Percentiles rank a stretch among this genome's conserved stretches.
These are phyloP conservation scores for Rubroboletus satanas DNA, from an alignment of 768 basidiomycete species.

Conservation along the genomic window DNA sequence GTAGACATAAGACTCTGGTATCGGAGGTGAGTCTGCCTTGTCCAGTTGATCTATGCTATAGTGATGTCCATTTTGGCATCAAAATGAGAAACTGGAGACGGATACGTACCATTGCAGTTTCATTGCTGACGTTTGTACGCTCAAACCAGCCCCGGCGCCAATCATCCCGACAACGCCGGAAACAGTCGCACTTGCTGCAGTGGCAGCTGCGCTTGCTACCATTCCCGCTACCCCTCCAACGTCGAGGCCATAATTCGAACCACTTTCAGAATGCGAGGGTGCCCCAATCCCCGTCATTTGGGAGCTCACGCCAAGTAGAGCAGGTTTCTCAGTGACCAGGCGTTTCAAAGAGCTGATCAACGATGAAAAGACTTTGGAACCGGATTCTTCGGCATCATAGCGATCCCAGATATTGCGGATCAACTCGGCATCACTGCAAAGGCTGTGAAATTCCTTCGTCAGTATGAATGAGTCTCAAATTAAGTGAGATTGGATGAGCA, in stretches of 20 bases:
- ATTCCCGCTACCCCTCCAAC: constrained; percentile 73
- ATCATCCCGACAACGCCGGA: constrained; percentile 87
- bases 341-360: constrained; percentile 83
- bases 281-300: constrained; percentile 84
- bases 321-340: constrained; percentile 84
- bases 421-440: constrained; percentile 78
- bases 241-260: constrained; percentile 51
- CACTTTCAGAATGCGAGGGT: constrained; percentile 30
- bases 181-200: constrained; percentile 77
- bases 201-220: constrained; percentile 77
- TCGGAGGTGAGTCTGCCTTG: constrained; percentile 90
- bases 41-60: constrained; percentile 94
- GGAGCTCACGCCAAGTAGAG: constrained; percentile 69
- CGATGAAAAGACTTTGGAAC: constrained; percentile 69
- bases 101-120: constrained; percentile 81
- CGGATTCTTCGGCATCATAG: constrained; percentile 60
- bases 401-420: constrained; percentile 76
- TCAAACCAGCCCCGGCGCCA: constrained; percentile 63
- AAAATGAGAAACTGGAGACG: not conserved
- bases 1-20: constrained; percentile 92
- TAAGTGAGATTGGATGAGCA: not conserved
- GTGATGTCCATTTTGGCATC: not conserved
- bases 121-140: constrained; percentile 71
- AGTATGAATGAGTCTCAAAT: not conserved
- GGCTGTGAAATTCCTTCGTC: constrained; percentile 33